Evolutionary conservation across 2,329 filamentous ascomycete genomes (phyloP).

Genomic region (Cytospora piceae): DNA sequence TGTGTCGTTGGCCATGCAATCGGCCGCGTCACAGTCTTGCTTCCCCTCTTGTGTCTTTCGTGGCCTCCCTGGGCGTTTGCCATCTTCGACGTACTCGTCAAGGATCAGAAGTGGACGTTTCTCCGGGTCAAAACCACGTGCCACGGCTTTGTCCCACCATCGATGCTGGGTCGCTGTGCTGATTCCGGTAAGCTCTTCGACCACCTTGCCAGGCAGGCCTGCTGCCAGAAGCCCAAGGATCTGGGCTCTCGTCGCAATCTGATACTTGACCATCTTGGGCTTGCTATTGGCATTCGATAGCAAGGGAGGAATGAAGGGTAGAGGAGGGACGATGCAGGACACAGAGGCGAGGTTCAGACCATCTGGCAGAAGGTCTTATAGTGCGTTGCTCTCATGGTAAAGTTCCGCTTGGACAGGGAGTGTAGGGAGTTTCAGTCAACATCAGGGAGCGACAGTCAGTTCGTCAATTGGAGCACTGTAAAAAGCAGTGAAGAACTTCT

Average conservation of each 20-base stretch:
- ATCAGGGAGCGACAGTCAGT: background rate
- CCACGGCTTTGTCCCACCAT: constrained; percentile 2
- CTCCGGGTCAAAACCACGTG: constrained; percentile 3
- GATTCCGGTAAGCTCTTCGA: background rate
- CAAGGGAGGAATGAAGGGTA: background rate
- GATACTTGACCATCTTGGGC: background rate
- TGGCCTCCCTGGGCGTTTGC: background rate
- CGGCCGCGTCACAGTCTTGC: background rate
- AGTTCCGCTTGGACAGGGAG: background rate
- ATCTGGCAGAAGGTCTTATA: background rate
- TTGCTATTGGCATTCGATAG: background rate
- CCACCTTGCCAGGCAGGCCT: background rate
- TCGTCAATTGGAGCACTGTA: background rate
- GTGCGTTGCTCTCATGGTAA: background rate
- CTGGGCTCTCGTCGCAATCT: constrained; percentile 2
- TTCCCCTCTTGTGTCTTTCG: background rate
- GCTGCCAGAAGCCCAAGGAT: background rate
- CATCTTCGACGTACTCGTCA: constrained; percentile 5
- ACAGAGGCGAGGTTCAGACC: background rate
- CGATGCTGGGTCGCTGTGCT: background rate
- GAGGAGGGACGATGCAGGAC: too few relatives aligned
- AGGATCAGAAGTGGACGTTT: constrained; percentile 1
- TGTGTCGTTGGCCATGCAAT: background rate
- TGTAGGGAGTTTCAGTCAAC: background rate
- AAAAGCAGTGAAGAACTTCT: background rate